A percentile compares a stretch with the other conserved stretches of the same genome.
Conservation (phyloP, 2,329 filamentous ascomycete genomes). For the Pseudogymnoascus sp. region DNA sequence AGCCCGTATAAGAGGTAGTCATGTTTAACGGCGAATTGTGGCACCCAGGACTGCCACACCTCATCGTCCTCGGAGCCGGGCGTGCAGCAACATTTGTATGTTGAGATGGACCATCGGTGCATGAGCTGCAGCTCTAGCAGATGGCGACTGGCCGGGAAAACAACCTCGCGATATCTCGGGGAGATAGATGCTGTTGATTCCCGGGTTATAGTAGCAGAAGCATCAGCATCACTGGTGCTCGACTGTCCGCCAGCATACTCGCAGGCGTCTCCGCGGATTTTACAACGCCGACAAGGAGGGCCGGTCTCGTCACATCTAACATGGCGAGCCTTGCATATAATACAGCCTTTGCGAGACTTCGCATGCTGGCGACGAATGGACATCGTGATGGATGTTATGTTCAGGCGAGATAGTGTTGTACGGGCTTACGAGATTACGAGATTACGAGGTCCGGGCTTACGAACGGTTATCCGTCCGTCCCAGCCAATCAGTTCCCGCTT, state of each 20-base stretch:
- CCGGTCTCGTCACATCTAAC: constrained; percentile 27
- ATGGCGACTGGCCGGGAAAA: constrained; percentile 5
- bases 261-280: constrained; percentile 12
- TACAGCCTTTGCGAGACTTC: constrained; percentile 7
- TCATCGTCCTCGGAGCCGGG: constrained; percentile 12
- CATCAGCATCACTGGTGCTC: neutral
- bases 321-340: constrained; percentile 25
- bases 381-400: neutral
- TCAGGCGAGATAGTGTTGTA: neutral
- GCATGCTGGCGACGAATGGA: constrained; percentile 5
- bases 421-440: neutral
- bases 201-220: neutral
- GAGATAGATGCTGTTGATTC: neutral
- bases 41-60: constrained; percentile 14
- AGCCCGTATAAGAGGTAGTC: constrained; percentile 15
- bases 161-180: neutral
- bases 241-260: neutral
- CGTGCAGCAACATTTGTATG: constrained; percentile 15
- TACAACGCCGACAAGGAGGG: constrained; percentile 24
- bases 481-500: neutral
- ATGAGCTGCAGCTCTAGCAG: constrained; percentile 20
- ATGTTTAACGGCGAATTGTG: constrained; percentile 11
- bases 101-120: constrained; percentile 18
- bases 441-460: neutral
- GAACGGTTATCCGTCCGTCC: neutral